These are phyloP conservation scores for Albatrellus ellisii DNA, from an alignment of 768 basidiomycete species.

Conservation along the genomic window DNA sequence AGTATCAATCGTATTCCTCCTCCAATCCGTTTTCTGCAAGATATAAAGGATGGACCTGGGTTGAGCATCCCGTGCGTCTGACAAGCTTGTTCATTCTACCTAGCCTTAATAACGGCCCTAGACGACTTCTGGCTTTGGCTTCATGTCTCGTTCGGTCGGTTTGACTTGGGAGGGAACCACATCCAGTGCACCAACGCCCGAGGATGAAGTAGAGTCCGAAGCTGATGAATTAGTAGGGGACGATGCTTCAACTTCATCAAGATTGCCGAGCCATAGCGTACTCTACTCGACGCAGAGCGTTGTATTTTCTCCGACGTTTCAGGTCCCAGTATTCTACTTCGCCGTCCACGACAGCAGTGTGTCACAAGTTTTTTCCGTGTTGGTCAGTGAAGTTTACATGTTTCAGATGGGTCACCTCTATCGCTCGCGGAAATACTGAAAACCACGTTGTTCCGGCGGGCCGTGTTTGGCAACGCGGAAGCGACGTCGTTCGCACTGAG, in stretches of 20 bases:
- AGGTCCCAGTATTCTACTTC: slow-evolving; percentile 80
- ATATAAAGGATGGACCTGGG: slow-evolving; percentile 43
- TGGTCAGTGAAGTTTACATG: slow-evolving; percentile 9
- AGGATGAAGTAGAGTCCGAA: slow-evolving; percentile 7
- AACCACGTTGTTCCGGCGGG: slow-evolving; percentile 46
- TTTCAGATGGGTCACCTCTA: slow-evolving; percentile 52
- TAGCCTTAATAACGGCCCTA: slow-evolving; percentile 9
- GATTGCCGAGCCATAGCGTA: slow-evolving; percentile 4
- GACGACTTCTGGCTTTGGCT: slow-evolving; percentile 20
- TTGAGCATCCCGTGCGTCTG: slow-evolving; percentile 38
- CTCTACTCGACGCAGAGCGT: slow-evolving; percentile 51
- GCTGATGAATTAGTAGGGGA: slow-evolving; percentile 11
- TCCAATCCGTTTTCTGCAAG: background rate
- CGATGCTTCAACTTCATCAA: slow-evolving; percentile 14
- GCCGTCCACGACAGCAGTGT: slow-evolving; percentile 51
- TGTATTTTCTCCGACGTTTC: slow-evolving; percentile 67
- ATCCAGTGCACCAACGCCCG: too few species aligned
- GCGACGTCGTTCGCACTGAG: slow-evolving; percentile 42
- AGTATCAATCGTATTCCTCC: slow-evolving; percentile 10
- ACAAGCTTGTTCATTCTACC: background rate
- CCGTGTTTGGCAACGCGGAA: slow-evolving; percentile 30
- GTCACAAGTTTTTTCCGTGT: slow-evolving; percentile 21
- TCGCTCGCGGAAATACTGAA: slow-evolving; percentile 38
- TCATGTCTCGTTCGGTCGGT: slow-evolving; percentile 16
- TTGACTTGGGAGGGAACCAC: slow-evolving; percentile 6